Evolutionary conservation across 2,329 filamentous ascomycete species (phyloP).

Genomic region (Rutstroemia sp.): DNA sequence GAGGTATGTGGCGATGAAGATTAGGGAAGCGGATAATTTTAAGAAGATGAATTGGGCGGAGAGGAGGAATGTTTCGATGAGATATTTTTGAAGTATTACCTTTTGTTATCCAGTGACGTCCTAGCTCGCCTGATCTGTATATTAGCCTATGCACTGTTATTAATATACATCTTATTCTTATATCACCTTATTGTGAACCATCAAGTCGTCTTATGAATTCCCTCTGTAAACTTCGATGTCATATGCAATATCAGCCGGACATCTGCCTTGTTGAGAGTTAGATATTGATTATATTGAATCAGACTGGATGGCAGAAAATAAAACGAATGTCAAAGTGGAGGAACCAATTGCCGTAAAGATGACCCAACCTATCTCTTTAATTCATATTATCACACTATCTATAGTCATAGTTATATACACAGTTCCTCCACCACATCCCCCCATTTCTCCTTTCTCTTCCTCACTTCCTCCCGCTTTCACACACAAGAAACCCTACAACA

Average conservation of each 20-base stretch:
- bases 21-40: conserved; percentile 45
- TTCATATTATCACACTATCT: neutral
- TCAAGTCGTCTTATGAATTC: neutral
- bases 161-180: neutral
- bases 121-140: neutral
- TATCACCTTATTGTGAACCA: neutral
- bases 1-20: conserved; percentile 51
- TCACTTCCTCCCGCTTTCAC: too few species aligned
- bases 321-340: too few species aligned
- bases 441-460: neutral
- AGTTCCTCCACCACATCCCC: neutral
- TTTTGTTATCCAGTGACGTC: neutral
- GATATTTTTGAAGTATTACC: neutral
- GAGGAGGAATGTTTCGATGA: conserved; percentile 12
- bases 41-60: conserved; percentile 18
- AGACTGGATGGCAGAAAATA: too few species aligned
- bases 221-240: neutral
- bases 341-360: too few species aligned
- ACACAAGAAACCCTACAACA: neutral
- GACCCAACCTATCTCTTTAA: neutral
- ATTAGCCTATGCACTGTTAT: neutral
- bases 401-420: neutral
- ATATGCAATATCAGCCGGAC: neutral
- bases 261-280: neutral
- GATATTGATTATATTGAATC: too few species aligned